Conservation (phyloP, 2,329 filamentous ascomycete species). For the Colletotrichum acutatum region DNA sequence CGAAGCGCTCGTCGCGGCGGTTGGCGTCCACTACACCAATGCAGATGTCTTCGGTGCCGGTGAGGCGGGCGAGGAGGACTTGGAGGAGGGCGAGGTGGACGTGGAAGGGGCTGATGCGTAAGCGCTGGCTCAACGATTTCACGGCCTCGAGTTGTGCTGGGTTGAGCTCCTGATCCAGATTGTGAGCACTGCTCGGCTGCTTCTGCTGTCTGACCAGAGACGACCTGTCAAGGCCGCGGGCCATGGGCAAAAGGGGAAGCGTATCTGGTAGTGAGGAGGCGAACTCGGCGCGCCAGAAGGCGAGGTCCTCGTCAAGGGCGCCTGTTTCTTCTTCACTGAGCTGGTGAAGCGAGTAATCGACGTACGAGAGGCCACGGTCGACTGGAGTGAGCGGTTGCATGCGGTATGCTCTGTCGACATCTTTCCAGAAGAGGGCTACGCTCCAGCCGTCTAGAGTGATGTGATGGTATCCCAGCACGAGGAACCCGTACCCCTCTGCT, state of each 20-base stretch:
- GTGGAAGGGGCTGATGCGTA: conserved; percentile 50
- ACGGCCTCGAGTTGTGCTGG: neutral
- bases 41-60: conserved; percentile 46
- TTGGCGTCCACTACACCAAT: conserved; percentile 62
- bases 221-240: neutral
- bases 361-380: neutral
- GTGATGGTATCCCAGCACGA: neutral
- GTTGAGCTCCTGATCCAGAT: neutral
- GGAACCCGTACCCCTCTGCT: no score
- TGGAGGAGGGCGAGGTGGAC: conserved; percentile 54
- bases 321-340: neutral
- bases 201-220: neutral
- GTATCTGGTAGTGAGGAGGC: neutral
- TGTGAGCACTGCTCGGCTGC: neutral
- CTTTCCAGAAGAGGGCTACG: neutral
- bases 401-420: neutral
- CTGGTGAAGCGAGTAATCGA: neutral
- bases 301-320: neutral
- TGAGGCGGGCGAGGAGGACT: neutral
- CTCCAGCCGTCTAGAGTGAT: neutral
- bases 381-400: neutral
- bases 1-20: conserved; percentile 43
- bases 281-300: neutral
- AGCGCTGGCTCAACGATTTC: neutral
- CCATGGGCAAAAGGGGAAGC: neutral